phyloP scores from a whole-genome alignment of 1,284 basidiomycete species.

The Fistulinella cinereoalba region DNA sequence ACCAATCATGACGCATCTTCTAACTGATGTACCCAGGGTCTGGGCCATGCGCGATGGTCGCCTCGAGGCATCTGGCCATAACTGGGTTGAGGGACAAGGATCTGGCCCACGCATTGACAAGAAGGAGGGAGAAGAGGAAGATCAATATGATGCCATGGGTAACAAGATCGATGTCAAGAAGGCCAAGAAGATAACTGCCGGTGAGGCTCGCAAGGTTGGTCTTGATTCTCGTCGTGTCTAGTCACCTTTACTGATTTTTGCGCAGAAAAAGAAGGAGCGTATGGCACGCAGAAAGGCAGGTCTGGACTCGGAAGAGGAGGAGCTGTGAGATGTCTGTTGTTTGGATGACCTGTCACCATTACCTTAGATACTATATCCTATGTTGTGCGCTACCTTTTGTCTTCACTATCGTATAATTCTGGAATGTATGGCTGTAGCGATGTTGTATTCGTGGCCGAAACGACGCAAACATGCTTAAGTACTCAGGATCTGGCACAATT shows the following conservation, averaged over 20 bases:
- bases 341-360: conserved; percentile 4
- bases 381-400: conserved; percentile 14
- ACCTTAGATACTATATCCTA: conserved; percentile 13
- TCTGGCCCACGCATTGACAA: conserved; percentile 90
- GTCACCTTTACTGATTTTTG: conserved; percentile 16
- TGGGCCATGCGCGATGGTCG: conserved; percentile 95
- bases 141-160: conserved; percentile 90
- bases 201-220: conserved; percentile 73
- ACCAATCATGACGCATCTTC: conserved; percentile 5
- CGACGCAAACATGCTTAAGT: not conserved
- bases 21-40: conserved; percentile 45
- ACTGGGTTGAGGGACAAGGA: conserved; percentile 98
- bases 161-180: conserved; percentile 91
- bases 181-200: conserved; percentile 77
- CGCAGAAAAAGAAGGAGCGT: conserved; percentile 85
- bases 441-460: no score
- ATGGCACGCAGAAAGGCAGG: conserved; percentile 86
- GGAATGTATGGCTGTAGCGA: conserved; percentile 8
- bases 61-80: conserved; percentile 94
- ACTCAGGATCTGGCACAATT: no score
- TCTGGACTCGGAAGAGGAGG: conserved; percentile 72
- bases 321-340: conserved; percentile 42
- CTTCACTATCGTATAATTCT: conserved; percentile 13
- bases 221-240: conserved; percentile 10
- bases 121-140: conserved; percentile 83